These are phyloP conservation scores for Thielaviopsis punctulata DNA, from an alignment of 2,329 filamentous ascomycete genomes.

Conservation along the genomic window DNA sequence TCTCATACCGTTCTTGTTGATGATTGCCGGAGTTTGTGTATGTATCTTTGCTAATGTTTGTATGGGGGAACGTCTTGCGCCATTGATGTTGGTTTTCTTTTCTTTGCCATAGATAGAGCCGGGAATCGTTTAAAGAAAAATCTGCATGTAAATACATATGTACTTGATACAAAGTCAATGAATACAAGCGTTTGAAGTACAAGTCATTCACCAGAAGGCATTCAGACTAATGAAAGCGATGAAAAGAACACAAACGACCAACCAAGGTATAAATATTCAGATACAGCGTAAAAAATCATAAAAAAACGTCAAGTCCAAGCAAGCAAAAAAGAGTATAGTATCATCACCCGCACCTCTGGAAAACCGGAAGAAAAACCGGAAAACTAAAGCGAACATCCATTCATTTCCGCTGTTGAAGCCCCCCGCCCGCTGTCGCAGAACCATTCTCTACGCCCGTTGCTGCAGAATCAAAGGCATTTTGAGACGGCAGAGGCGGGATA, in stretches of 20 bases:
- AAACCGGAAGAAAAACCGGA: not conserved
- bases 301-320: not conserved
- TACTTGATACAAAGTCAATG: not conserved
- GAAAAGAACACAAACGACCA: too few species aligned
- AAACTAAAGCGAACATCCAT: not conserved
- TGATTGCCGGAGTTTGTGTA: too few species aligned
- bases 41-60: too few species aligned
- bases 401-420: conserved; percentile 8
- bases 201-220: not conserved
- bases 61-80: too few species aligned
- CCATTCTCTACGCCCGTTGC: conserved; percentile 4
- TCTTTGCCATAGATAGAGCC: not conserved
- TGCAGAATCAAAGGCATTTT: not conserved
- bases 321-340: too few species aligned
- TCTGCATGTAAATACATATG: not conserved
- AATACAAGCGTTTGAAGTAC: not conserved
- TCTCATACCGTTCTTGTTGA: too few species aligned
- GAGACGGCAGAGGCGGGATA: conserved; percentile 1
- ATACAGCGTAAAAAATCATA: too few species aligned
- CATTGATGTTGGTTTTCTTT: too few species aligned
- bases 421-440: not conserved
- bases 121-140: not conserved
- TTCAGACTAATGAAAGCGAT: too few species aligned
- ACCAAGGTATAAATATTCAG: too few species aligned
- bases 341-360: too few species aligned